Evolutionary conservation across 805 yeast species (phyloP).

Genomic region (Wickerhamiella australiensis): DNA sequence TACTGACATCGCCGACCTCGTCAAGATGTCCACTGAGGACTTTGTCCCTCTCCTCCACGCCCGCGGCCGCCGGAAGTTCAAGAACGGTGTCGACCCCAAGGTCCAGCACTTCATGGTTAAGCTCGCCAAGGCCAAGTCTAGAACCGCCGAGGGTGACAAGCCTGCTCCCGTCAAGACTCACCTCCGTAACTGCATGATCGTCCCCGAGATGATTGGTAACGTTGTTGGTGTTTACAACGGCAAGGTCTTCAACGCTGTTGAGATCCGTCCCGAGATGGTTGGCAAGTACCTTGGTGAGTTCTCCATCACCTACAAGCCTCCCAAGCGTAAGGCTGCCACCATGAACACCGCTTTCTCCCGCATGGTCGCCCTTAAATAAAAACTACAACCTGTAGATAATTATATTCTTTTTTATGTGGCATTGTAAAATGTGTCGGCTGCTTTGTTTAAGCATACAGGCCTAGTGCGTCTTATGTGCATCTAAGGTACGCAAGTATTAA

Average conservation of each 20-base stretch:
- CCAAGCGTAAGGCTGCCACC: constrained; percentile 77
- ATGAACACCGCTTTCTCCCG: constrained; percentile 25
- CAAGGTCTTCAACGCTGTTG: constrained; percentile 98
- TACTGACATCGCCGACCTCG: constrained; percentile 88
- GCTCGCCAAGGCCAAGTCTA: constrained; percentile 92
- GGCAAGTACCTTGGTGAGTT: constrained; percentile 99
- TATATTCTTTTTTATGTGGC: constrained; percentile 2
- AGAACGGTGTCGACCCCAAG: constrained; percentile 91
- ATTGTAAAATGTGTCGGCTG: too few relatives aligned
- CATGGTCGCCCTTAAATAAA: constrained; percentile 25
- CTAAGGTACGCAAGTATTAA: too few relatives aligned
- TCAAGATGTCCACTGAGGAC: constrained; percentile 91
- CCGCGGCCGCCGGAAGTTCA: constrained; percentile 99
- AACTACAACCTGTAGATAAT: constrained; percentile 2
- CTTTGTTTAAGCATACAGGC: too few relatives aligned
- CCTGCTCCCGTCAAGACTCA: constrained; percentile 98
- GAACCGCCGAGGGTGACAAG: constrained; percentile 71
- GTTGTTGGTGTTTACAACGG: constrained; percentile 99
- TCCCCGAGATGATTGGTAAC: constrained; percentile 99
- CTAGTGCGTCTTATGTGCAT: too few relatives aligned
- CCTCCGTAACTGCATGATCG: constrained; percentile 96
- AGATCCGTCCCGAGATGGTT: constrained; percentile 98
- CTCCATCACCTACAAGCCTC: constrained; percentile 99
- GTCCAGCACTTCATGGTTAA: constrained; percentile 94
- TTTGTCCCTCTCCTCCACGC: constrained; percentile 94